Base-by-base conservation (phyloP, 2,329 filamentous ascomycete genomes). In the Colletotrichum melonis region DNA sequence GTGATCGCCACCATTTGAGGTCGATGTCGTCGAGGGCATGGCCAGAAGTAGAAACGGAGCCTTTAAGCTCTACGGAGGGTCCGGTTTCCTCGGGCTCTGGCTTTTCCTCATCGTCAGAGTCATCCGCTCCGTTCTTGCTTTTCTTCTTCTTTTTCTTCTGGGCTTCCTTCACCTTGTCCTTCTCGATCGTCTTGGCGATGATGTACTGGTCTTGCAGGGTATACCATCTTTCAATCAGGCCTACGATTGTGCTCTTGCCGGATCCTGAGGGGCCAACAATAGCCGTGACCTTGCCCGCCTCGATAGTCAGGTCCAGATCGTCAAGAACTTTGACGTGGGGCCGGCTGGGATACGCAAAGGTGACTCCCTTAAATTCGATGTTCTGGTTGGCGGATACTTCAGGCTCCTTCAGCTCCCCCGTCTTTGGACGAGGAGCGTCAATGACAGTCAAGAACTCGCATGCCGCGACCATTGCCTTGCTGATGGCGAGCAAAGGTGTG, bases 201-300 rank as follows among this genome's bases (percentile, higher is more conserved):
- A 85, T 76, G 67, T 87, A 82, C 72, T 90, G 86, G 6, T 88
- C 84, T 46, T 87, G 83, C 1, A 92, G 84, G 2, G 90, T 89
- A 78, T 95, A 95, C 92, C 92, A 95, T 38, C 92, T 85, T 78
- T 95, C 91, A 3, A 95, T 84, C 2, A 95, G 82, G 0, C 91
- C 92, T 0, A 94, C 89, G 30, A 95, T 90, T 0, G 93, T 95
- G 63, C 91, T 93, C 80, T 95, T 95, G 0, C 93, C 93, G 5
- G 89, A 91, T 0, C 93, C 93, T 2, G 91, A 93, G 0, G 92
- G 89, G 0, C 93, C 93, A 24, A 95, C 93, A 22, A 95, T 92
- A 2, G 93, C 93, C 0, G 92, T 94, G 2, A 92, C 88, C 77
- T 93, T 92, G 24, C 92, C 91, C 8, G 89, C 86, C 72, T 89